A percentile compares a stretch with the other conserved stretches of the same genome.
Conservation (phyloP, 495 filamentous ascomycete species). For the Neurospora sp. region DNA sequence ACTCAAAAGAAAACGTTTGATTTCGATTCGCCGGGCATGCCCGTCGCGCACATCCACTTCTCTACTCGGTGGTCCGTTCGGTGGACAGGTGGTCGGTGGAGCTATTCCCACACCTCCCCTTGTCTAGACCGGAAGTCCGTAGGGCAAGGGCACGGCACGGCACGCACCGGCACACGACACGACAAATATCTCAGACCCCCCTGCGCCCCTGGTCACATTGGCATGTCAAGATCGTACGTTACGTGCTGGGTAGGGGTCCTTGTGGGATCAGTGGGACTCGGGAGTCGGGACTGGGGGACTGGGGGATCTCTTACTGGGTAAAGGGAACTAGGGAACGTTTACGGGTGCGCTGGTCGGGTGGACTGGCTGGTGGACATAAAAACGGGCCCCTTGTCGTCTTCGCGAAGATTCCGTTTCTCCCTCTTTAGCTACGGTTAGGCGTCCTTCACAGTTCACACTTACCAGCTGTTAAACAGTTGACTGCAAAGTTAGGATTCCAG, state of each 20-base stretch:
- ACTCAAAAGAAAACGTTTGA: background rate
- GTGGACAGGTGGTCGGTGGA: background rate
- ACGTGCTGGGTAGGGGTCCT: background rate
- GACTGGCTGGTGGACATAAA: background rate
- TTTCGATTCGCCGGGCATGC: background rate
- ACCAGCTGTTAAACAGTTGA: background rate
- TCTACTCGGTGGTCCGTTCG: background rate
- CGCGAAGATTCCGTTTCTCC: background rate
- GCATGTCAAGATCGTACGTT: background rate
- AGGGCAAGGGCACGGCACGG: background rate
- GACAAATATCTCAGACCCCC: background rate
- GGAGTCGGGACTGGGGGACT: background rate
- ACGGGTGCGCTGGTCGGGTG: background rate
- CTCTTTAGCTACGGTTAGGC: background rate
- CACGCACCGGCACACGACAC: background rate
- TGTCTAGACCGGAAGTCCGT: background rate
- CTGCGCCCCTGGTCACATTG: background rate
- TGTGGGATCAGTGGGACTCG: background rate
- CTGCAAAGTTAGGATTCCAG: background rate
- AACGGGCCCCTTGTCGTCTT: background rate
- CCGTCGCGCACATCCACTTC: background rate
- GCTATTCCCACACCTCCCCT: background rate
- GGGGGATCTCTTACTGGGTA: background rate
- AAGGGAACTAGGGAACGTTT: background rate
- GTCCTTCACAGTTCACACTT: background rate